Percentiles rank a stretch among this genome's conserved stretches.
phyloP scores from a whole-genome alignment of 257 asterid genomes.

The Solanum dulcamara region DNA sequence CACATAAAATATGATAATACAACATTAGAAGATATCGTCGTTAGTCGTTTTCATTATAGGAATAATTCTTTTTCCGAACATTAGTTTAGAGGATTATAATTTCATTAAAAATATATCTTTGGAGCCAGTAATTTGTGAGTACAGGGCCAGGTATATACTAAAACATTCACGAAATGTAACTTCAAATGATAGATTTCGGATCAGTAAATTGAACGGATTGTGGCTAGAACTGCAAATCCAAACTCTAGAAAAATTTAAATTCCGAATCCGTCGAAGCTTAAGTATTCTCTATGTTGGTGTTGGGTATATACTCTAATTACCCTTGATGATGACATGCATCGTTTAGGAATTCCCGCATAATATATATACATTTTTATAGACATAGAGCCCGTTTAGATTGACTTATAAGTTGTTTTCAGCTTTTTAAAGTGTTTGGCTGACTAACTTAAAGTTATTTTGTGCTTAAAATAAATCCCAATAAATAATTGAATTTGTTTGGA shows the following conservation, averaged over 20 bases:
- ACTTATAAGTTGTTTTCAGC: too few relatives aligned
- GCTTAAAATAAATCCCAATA: too few relatives aligned
- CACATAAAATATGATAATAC: not conserved
- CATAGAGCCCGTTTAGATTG: too few relatives aligned
- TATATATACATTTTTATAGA: too few relatives aligned
- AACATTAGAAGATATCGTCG: not conserved
- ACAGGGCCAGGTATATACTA: not conserved
- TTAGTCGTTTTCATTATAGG: not conserved
- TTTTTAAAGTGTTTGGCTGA: too few relatives aligned
- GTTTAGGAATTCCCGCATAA: not conserved
- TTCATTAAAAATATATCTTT: not conserved
- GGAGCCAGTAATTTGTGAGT: not conserved
- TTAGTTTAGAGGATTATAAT: not conserved
- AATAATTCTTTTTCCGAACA: not conserved
- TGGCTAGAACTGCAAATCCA: not conserved
- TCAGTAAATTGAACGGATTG: not conserved
- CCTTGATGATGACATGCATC: not conserved
- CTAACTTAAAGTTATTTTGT: too few relatives aligned
- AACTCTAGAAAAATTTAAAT: not conserved
- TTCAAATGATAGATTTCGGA: not conserved
- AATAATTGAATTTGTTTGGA: too few relatives aligned
- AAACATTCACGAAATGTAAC: rapidly evolving
- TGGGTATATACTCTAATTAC: not conserved
- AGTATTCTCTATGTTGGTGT: not conserved
- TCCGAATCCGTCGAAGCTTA: rapidly evolving